Evolutionary conservation across 352 stramenopile genomes (phyloP).

Genomic region (Phytophthora pisi): DNA sequence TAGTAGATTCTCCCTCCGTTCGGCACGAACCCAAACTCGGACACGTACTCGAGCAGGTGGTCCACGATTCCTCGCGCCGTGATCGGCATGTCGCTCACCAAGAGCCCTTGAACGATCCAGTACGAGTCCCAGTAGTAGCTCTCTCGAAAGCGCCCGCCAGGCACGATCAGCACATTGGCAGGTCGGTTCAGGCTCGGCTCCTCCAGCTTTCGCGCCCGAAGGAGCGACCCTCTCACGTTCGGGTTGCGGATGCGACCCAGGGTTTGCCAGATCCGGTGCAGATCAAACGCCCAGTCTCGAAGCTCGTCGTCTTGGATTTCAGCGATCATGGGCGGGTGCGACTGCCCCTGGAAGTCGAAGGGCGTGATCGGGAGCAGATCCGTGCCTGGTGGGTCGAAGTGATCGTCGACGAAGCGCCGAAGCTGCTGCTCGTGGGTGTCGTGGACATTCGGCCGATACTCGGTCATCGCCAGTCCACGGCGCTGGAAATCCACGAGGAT

Average conservation of each 20-base stretch:
- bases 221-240: conserved; percentile 60
- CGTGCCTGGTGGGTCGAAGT: conserved; percentile 82
- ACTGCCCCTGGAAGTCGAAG: conserved; percentile 68
- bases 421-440: conserved; percentile 49
- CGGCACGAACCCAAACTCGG: conserved; percentile 87
- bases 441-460: conserved; percentile 38
- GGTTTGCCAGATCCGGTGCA: conserved; percentile 80
- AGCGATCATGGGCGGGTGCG: conserved; percentile 58
- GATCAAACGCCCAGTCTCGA: conserved; percentile 62
- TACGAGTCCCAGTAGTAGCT: conserved; percentile 95
- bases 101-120: conserved; percentile 91
- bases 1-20: conserved; percentile 94
- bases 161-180: conserved; percentile 83
- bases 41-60: conserved; percentile 89
- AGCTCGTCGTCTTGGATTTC: conserved; percentile 57
- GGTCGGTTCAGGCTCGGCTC: conserved; percentile 37
- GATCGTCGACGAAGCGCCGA: conserved; percentile 69
- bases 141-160: conserved; percentile 91
- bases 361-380: conserved; percentile 77
- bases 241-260: conserved; percentile 65
- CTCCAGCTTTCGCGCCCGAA: conserved; percentile 49
- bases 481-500: conserved; percentile 77
- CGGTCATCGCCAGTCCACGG: conserved; percentile 57
- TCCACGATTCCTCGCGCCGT: conserved; percentile 84
- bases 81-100: conserved; percentile 80